Percentiles rank a stretch among this genome's conserved stretches.
Conservation (phyloP, 2,329 filamentous ascomycete species). For the Ophiosphaerella narmari region DNA sequence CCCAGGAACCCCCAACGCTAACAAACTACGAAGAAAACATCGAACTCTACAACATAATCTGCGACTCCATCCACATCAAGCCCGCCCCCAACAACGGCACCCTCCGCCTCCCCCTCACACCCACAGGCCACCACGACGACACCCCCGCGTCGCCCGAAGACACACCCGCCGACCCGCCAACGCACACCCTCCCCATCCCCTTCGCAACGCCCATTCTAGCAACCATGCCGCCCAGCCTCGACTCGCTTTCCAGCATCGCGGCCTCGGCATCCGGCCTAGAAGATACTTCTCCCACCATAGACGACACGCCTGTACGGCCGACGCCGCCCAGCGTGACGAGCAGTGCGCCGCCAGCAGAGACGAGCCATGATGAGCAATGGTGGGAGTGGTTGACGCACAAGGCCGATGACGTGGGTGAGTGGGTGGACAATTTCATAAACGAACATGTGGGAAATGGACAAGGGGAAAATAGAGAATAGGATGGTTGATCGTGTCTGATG, state of each 20-base stretch:
- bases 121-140: constrained; percentile 64
- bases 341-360: constrained; percentile 18
- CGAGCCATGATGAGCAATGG: constrained; percentile 22
- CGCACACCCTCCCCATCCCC: constrained; percentile 3
- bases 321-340: constrained; percentile 19
- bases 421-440: constrained; percentile 42
- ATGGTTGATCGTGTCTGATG: not conserved
- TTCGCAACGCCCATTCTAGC: constrained; percentile 12
- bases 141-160: constrained; percentile 52
- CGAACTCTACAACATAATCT: constrained; percentile 93
- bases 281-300: constrained; percentile 10
- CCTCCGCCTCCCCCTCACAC: constrained; percentile 70
- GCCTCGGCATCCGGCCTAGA: constrained; percentile 29
- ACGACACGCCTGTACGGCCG: constrained; percentile 2
- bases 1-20: too few relatives aligned
- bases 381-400: constrained; percentile 47
- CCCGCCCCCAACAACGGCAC: constrained; percentile 88
- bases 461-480: not conserved
- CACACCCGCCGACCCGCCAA: constrained; percentile 59
- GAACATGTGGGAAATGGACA: constrained; percentile 23
- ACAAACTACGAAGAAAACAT: constrained; percentile 71
- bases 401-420: constrained; percentile 40
- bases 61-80: constrained; percentile 77
- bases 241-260: constrained; percentile 27
- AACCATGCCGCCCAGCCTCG: constrained; percentile 17